Base-by-base conservation (phyloP, 257 asterid species). In the Paraleonurus japonicus region DNA sequence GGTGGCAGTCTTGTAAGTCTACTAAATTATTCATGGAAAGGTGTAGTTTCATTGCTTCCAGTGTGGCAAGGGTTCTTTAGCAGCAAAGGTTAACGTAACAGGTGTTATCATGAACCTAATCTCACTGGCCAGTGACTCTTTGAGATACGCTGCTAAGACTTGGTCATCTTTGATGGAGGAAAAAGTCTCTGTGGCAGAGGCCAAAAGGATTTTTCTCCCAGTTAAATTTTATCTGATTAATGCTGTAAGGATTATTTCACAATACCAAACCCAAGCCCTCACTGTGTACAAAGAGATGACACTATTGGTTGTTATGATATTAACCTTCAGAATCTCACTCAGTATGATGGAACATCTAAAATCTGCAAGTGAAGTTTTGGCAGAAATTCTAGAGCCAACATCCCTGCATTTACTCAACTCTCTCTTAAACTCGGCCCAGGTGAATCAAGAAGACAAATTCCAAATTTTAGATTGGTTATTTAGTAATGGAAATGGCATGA, bases 21-120 rank as follows among this genome's bases (percentile, higher is more conserved):
- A 67, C 88, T 95, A 63, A 91, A 95, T 83, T 60, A 80, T 79
- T 89, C 98, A 19, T 92, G 99, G 99, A 95, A 92, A 92, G 96
- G 97, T 72, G 97, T 95, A 65, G 92, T 89, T 67, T 81, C 91
- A 51, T 73, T 95, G 81, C 98, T 92, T 85, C 99, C 99, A 95
- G 85, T 83, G 85, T 51, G 93, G 96, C 32, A 88, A 85, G 82
- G 98, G 96, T 47, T 80, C 86, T 84, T 83, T 95, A 74, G 95
- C 96, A 58, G 82, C 71, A 47, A 92, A 85, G 81, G 84, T 91
- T 83, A 83, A 95, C 75, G 79, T 95, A 71, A 80, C 80, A 54
- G 85, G 72, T 66, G 76, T 90, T 58, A 80, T 95, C 58, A 82
- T 76, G 83, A 92, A 86, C 79, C 88, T 95, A 33, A 78, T 88